Percentiles rank a stretch among this genome's conserved stretches.
These are phyloP conservation scores for Emericellopsis terricola DNA, from an alignment of 495 filamentous ascomycete genomes.

Conservation along the genomic window DNA sequence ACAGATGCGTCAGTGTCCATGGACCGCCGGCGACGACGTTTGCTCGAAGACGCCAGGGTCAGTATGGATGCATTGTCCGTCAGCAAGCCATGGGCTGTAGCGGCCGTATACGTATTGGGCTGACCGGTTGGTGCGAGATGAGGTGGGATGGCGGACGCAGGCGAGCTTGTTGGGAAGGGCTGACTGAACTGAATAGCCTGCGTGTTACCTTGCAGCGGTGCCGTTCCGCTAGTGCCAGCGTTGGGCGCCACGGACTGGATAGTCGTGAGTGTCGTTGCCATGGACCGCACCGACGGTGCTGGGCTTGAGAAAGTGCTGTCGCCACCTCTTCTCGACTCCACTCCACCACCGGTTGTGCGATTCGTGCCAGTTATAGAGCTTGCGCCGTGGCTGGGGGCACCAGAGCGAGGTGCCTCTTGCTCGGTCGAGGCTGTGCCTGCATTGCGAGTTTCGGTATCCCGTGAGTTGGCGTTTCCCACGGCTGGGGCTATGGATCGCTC, in stretches of 20 bases:
- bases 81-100: constrained; percentile 80
- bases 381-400: constrained; percentile 63
- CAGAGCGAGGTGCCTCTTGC: constrained; percentile 52
- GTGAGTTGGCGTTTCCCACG: constrained; percentile 34
- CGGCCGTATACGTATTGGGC: constrained; percentile 68
- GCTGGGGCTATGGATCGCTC: constrained; percentile 33
- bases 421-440: constrained; percentile 54
- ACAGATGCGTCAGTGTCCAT: constrained; percentile 94
- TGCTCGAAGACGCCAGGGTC: constrained; percentile 90
- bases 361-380: constrained; percentile 40
- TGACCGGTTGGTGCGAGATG: constrained; percentile 53
- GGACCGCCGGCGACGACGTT: constrained; percentile 70
- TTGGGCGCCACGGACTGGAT: constrained; percentile 77
- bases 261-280: constrained; percentile 90
- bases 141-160: constrained; percentile 62
- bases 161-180: constrained; percentile 62
- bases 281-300: constrained; percentile 72
- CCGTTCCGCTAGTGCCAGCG: constrained; percentile 34
- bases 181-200: constrained; percentile 64
- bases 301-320: constrained; percentile 91
- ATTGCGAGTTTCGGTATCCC: constrained; percentile 52
- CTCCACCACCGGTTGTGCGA: constrained; percentile 42
- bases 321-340: constrained; percentile 50
- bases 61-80: constrained; percentile 93
- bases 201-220: constrained; percentile 28